Base-by-base conservation (phyloP, 441 rosid genomes). In the Populus hybrid region DNA sequence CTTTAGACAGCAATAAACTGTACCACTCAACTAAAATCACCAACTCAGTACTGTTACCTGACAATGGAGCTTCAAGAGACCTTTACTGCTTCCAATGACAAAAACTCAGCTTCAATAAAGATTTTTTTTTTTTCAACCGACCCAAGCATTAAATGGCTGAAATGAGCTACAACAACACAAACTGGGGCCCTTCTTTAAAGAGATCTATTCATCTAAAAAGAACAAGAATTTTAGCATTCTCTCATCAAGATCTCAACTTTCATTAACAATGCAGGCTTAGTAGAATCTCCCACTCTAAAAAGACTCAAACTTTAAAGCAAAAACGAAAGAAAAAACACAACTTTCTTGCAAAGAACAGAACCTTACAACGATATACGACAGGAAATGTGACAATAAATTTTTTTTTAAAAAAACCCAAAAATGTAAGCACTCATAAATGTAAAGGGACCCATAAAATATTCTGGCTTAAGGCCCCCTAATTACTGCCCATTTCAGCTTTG, bases 181-280 rank as follows among this genome's bases (percentile, higher is more conserved):
- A 76, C 76, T 67, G 61, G 86, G 87, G 83, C 66, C 87, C 87
- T 66, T 87, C 84, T 84, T 71, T 71, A 79, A 57, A 72, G 72
- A 79, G 87, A 88, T 83, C 86, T 81, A 84, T 75, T 28, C 24
- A 50, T 46, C 24, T 34, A 32, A 70, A 74, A 85, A 85, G 61
- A 65, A 11, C 68, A 65, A 65, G 3, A 65, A 24, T 10, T 4
- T 10, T 23, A 65, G 18, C 12, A 3, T 23, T 23, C 68, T 38
- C 80, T 81, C 71, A 79, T 5, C 83, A 83, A 86, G 85, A 85
- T 82, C 82, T 87, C 84, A 83, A 67, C 84, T 73, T 76, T 84
- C 80, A 80, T 83, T 9, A 81, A 83, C 85, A 89, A 88, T 87
- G 89, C 28, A 79, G 85, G 82, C 79, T 75, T 69, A 78, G 78